These are phyloP conservation scores for Paecilomyces fulvus DNA, from an alignment of 2,329 filamentous ascomycete species.

Conservation along the genomic window DNA sequence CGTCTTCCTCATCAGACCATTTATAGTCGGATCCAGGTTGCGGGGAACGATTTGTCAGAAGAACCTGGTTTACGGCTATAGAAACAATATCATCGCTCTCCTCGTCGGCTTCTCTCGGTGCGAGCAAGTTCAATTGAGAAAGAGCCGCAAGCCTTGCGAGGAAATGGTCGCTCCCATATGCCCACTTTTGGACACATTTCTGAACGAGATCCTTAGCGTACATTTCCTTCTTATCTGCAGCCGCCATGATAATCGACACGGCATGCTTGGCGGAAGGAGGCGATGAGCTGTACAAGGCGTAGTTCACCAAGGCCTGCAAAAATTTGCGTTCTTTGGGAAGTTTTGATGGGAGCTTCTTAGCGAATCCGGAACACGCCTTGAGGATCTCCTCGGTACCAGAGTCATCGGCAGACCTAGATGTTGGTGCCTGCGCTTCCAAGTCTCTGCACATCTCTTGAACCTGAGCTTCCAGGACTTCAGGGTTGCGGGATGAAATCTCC, in stretches of 20 bases:
- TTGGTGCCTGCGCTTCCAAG: conserved; percentile 71
- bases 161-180: conserved; percentile 64
- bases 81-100: conserved; percentile 69
- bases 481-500: conserved; percentile 82
- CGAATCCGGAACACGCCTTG: conserved; percentile 88
- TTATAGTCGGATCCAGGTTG: conserved; percentile 46
- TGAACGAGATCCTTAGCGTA: conserved; percentile 75
- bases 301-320: conserved; percentile 68
- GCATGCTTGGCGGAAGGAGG: conserved; percentile 86
- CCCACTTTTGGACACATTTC: conserved; percentile 65
- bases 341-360: conserved; percentile 74
- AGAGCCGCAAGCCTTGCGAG: conserved; percentile 48
- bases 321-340: conserved; percentile 76
- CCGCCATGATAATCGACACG: conserved; percentile 77
- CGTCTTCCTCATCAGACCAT: conserved; percentile 66
- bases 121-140: conserved; percentile 65
- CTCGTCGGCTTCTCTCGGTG: conserved; percentile 63
- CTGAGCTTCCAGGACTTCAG: conserved; percentile 85
- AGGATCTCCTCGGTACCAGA: conserved; percentile 75
- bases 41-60: conserved; percentile 59
- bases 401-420: conserved; percentile 58
- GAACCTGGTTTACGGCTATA: conserved; percentile 64
- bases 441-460: conserved; percentile 85
- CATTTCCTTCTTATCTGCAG: conserved; percentile 69
- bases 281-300: conserved; percentile 73